A percentile compares a stretch with the other conserved stretches of the same genome.
Conservation (phyloP, 257 asterid genomes). For the Nicotiana tomentosiformis region DNA sequence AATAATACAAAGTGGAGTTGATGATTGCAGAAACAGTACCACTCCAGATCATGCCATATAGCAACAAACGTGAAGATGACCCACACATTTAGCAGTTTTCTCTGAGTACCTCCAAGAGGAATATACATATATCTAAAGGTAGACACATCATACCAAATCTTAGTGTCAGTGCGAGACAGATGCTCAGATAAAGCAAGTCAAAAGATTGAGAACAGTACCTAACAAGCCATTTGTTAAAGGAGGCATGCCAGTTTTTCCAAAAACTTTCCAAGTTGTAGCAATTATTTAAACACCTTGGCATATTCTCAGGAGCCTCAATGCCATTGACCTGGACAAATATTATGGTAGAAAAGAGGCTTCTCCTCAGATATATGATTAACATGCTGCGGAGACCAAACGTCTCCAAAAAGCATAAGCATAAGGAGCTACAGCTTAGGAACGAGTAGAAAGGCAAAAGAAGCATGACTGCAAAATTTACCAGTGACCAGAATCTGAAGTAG, state of each 20-base stretch:
- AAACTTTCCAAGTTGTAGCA: conserved; percentile 88
- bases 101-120: conserved; percentile 89
- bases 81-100: conserved; percentile 91
- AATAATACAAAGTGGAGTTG: conserved; percentile 12
- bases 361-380: conserved; percentile 3
- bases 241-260: conserved; percentile 99
- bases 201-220: conserved; percentile 36
- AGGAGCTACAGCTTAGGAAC: background rate
- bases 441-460: background rate
- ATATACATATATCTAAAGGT: conserved; percentile 75
- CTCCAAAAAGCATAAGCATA: background rate
- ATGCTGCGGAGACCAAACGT: conserved; percentile 6
- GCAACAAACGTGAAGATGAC: conserved; percentile 96
- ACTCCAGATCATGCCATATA: conserved; percentile 93
- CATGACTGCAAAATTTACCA: conserved; percentile 44
- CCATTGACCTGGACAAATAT: conserved; percentile 62
- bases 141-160: background rate
- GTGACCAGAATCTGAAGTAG: conserved; percentile 86
- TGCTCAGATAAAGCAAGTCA: background rate
- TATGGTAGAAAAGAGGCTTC: no score
- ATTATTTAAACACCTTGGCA: conserved; percentile 92
- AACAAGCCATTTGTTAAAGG: conserved; percentile 98
- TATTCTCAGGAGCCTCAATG: conserved; percentile 88
- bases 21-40: conserved; percentile 39
- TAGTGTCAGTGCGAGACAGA: background rate